Evolutionary conservation across 1,284 basidiomycete species (phyloP).

Genomic region (Moesziomyces parantarcticus): DNA sequence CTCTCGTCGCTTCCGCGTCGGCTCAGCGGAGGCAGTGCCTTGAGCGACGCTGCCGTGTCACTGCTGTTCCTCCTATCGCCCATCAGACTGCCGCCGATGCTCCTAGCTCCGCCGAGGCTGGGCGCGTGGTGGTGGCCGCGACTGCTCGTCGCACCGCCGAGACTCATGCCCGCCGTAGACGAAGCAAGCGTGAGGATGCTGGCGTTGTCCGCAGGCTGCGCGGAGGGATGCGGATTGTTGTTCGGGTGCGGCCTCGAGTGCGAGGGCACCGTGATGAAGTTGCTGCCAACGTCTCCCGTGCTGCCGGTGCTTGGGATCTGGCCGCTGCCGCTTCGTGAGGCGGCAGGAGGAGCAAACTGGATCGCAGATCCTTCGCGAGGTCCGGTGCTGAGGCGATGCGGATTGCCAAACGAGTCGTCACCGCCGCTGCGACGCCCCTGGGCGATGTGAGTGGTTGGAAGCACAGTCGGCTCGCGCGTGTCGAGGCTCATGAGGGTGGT

Average conservation of each 20-base stretch:
- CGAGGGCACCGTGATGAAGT: conserved; percentile 72
- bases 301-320: conserved; percentile 13
- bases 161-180: conserved; percentile 73
- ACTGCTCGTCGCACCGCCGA: conserved; percentile 43
- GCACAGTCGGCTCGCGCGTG: conserved; percentile 38
- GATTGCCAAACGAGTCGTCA: conserved; percentile 30
- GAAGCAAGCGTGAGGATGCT: conserved; percentile 91
- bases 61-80: conserved; percentile 57
- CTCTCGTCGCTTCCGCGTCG: conserved; percentile 61
- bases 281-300: conserved; percentile 18
- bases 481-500: conserved; percentile 92
- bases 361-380: conserved; percentile 33
- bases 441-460: conserved; percentile 84
- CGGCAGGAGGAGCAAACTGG: conserved; percentile 22
- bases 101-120: conserved; percentile 54
- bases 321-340: conserved; percentile 25
- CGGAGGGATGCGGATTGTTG: conserved; percentile 91
- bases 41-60: conserved; percentile 61
- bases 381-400: conserved; percentile 33
- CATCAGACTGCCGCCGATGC: conserved; percentile 59
- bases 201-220: conserved; percentile 88
- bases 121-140: conserved; percentile 50
- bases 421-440: conserved; percentile 74
- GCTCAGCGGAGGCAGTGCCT: conserved; percentile 61
- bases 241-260: conserved; percentile 90